These are phyloP conservation scores for Tylopilus subfusipes DNA, from an alignment of 768 basidiomycete genomes.

Conservation along the genomic window DNA sequence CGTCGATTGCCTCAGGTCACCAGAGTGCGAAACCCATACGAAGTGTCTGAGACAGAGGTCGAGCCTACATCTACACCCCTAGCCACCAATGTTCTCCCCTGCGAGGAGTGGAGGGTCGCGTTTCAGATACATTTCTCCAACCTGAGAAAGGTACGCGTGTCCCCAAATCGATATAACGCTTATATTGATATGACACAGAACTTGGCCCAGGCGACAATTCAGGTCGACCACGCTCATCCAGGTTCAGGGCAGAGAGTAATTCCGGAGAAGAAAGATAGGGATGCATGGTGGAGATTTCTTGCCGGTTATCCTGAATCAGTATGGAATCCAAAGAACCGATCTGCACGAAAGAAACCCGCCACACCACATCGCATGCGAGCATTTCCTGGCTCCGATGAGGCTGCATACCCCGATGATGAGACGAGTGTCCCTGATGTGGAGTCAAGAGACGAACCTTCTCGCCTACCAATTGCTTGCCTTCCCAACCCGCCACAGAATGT, in stretches of 20 bases:
- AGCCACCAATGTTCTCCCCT: conserved; percentile 47
- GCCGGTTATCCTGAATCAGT: conserved; percentile 63
- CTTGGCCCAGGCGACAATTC: conserved; percentile 55
- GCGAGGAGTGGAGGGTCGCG: conserved; percentile 59
- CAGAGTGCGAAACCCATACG: conserved; percentile 68
- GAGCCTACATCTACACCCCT: conserved; percentile 13
- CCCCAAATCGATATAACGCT: not conserved
- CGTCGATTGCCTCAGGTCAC: conserved; percentile 60
- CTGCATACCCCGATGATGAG: not conserved
- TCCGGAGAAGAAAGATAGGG: conserved; percentile 70
- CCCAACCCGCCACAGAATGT: not conserved
- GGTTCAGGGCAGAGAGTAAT: conserved; percentile 37
- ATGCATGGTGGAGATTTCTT: conserved; percentile 78
- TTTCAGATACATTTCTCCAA: conserved; percentile 62
- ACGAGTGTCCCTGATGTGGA: not conserved
- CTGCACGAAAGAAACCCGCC: conserved; percentile 11
- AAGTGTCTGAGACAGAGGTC: conserved; percentile 33
- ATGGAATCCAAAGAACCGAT: conserved; percentile 48
- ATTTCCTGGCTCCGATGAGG: conserved; percentile 31
- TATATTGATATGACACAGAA: conserved; percentile 47
- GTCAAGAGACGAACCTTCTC: conserved; percentile 1
- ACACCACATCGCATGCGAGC: conserved; percentile 32
- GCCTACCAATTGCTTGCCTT: not conserved
- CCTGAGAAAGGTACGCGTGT: conserved; percentile 49
- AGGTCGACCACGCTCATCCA: conserved; percentile 12